Evolutionary conservation across 2,329 filamentous ascomycete species (phyloP).

Genomic region (Alternaria gaisen): DNA sequence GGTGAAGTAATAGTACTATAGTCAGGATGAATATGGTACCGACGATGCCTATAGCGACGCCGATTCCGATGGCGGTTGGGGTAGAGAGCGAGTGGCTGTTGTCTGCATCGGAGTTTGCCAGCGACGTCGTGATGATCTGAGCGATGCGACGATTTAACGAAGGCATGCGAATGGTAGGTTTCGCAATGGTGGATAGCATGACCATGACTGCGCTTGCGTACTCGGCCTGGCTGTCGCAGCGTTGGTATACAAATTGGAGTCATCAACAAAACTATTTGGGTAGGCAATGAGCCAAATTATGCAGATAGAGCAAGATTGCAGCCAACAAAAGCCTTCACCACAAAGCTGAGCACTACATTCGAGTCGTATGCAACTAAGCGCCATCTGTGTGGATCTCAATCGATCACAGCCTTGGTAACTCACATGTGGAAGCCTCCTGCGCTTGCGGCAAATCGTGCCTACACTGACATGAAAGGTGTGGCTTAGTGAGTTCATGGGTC

Average conservation of each 20-base stretch:
- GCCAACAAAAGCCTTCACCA: background rate
- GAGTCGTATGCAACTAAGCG: conserved; percentile 4
- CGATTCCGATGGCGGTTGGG: conserved; percentile 27
- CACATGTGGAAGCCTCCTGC: background rate
- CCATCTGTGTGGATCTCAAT: background rate
- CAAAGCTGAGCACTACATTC: background rate
- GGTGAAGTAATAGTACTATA: conserved; percentile 21
- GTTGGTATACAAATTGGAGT: background rate
- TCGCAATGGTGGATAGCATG: background rate
- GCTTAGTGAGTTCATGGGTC: background rate
- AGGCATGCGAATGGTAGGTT: background rate
- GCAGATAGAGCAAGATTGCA: background rate
- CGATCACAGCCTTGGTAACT: background rate
- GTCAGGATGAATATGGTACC: conserved; percentile 12
- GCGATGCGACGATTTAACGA: background rate
- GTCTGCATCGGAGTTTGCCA: background rate
- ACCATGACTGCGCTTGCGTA: background rate
- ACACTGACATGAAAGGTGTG: background rate
- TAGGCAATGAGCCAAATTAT: background rate
- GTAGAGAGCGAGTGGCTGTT: conserved; percentile 9
- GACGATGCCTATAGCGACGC: conserved; percentile 23
- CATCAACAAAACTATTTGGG: background rate
- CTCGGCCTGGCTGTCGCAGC: background rate
- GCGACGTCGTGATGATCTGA: background rate
- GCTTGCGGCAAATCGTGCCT: background rate